Evolutionary conservation across 768 basidiomycete genomes (phyloP).

Genomic region (Auriscalpium microsporum): DNA sequence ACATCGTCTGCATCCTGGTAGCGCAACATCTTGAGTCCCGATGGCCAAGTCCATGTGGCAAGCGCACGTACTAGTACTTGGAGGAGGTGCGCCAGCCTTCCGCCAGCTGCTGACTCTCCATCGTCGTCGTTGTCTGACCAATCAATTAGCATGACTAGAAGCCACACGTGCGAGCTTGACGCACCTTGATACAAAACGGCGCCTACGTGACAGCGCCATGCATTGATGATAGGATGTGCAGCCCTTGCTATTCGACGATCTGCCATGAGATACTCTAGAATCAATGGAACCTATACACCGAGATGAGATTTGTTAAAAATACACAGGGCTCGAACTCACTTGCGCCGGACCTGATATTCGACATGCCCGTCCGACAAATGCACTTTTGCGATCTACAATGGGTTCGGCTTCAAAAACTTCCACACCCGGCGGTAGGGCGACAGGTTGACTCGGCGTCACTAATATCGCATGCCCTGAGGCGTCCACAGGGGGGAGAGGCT

Average conservation of each 20-base stretch:
- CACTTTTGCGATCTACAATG: conserved; percentile 78
- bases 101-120: conserved; percentile 89
- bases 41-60: too few relatives aligned
- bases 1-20: conserved; percentile 72
- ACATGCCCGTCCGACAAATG: conserved; percentile 82
- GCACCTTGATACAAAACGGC: conserved; percentile 24
- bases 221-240: conserved; percentile 27
- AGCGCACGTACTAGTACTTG: conserved; percentile 10
- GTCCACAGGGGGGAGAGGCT: background rate
- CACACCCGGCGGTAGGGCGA: conserved; percentile 49
- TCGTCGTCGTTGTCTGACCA: conserved; percentile 85
- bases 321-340: conserved; percentile 31
- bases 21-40: background rate
- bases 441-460: background rate
- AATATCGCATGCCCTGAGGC: background rate
- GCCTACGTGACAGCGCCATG: conserved; percentile 24
- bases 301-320: background rate
- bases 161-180: background rate
- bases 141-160: background rate
- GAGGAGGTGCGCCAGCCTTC: conserved; percentile 81
- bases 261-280: conserved; percentile 24
- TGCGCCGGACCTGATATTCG: conserved; percentile 68
- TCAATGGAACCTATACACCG: conserved; percentile 11
- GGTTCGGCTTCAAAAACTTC: conserved; percentile 66
- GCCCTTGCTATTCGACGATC: conserved; percentile 28